Base-by-base conservation (phyloP, 257 asterid genomes). In the Thymus mandschuricus region DNA sequence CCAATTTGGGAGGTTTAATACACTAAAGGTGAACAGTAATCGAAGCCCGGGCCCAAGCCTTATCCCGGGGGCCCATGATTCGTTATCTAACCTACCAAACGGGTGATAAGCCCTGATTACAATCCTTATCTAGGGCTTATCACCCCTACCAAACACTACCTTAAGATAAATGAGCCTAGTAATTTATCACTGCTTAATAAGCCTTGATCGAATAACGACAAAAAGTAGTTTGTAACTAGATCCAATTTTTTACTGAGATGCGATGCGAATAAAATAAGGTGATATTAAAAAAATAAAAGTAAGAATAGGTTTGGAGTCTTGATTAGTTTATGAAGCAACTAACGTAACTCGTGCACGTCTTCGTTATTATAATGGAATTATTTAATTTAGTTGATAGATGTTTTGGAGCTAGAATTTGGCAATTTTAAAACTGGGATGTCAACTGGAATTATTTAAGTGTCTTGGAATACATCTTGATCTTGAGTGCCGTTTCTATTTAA, bases 271-370 rank as follows among this genome's bases (percentile, higher is more conserved):
- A 31, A 3, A 44, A 21, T 21, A 21, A 15, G 44, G 46, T 3
- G 15, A 50, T 4, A 48, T 28, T 27, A 28, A 55, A 55, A 13
- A 28, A 50, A 41, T 10, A 8, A 30, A 0, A 44, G 4, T 73
- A 4, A 1, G 59, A 10, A 15, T 44, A 49, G 8, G 35, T 51
- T 38, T 38, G 34, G 51, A 34, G 51, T 45, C 52, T 31, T 64
- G 67, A 48, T 29, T 63, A 50, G 5, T 12, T 62, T 27, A 71
- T 35, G 10, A 49, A 30, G 60, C 7, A 21, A 60, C 1, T 41
- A 40, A 48, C 68, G 60, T 60, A 70, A 70, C 48, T 41, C 63
- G 60, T 52, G 70, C 64, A 50, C 54, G 70, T 52, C 55, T 72
- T 72, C 7, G 50, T 71, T 13, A 31, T 27, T 4, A 33, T 11